A percentile compares a stretch with the other conserved stretches of the same genome.
These are phyloP conservation scores for Phytophthora pisi DNA, from an alignment of 352 stramenopile species.

Conservation along the genomic window DNA sequence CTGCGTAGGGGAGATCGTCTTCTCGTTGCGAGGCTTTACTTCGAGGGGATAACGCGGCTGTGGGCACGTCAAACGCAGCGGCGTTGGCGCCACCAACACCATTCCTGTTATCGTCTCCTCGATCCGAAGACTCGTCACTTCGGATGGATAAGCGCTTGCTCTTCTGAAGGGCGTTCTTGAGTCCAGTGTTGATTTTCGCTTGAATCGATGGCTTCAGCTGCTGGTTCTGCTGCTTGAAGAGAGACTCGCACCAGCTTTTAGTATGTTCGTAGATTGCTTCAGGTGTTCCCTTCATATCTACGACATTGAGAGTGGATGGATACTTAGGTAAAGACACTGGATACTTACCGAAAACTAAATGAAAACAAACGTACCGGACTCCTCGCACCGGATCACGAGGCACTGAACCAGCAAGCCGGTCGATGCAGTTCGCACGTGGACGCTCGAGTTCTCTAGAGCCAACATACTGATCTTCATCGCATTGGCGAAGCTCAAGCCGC, in stretches of 20 bases:
- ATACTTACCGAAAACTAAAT: background rate
- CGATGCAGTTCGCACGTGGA: conserved; percentile 71
- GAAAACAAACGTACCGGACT: conserved; percentile 51
- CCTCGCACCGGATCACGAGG: conserved; percentile 74
- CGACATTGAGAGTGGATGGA: background rate
- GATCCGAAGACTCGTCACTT: conserved; percentile 14
- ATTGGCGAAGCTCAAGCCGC: conserved; percentile 60
- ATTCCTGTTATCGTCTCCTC: background rate
- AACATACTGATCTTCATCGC: conserved; percentile 70
- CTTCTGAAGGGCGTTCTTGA: conserved; percentile 67
- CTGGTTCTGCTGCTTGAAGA: conserved; percentile 78
- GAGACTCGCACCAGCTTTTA: conserved; percentile 71
- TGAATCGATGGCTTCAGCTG: conserved; percentile 76
- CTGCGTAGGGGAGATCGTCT: conserved; percentile 80
- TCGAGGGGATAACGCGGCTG: conserved; percentile 34
- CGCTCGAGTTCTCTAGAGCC: conserved; percentile 74
- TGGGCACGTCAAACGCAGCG: conserved; percentile 31
- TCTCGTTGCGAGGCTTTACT: conserved; percentile 67
- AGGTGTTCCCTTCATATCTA: conserved; percentile 60
- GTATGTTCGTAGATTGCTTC: conserved; percentile 79
- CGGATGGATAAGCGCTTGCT: conserved; percentile 61
- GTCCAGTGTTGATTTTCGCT: conserved; percentile 82
- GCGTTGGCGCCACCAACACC: conserved; percentile 3
- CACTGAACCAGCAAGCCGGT: conserved; percentile 79
- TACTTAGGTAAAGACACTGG: background rate